Evolutionary conservation across 2,329 filamentous ascomycete genomes (phyloP).

Genomic region (Albophoma yamanashiensis): DNA sequence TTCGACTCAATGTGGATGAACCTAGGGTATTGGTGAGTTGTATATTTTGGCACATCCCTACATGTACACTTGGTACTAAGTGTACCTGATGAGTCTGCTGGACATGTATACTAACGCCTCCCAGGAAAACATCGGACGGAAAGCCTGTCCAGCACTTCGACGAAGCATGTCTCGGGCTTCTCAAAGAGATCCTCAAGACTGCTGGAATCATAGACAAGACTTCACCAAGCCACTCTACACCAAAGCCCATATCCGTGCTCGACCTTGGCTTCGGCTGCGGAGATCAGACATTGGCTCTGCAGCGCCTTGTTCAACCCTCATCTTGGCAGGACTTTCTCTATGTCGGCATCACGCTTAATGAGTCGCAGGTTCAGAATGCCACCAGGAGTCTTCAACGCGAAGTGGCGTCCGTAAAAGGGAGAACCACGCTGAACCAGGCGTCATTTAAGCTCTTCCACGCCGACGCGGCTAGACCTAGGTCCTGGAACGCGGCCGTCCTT

Average conservation of each 20-base stretch:
- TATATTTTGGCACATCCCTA: slow-evolving; percentile 1
- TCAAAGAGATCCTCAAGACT: slow-evolving; percentile 32
- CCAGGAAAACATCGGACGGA: slow-evolving; percentile 19
- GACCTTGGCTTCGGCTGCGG: slow-evolving; percentile 51
- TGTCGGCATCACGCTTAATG: slow-evolving; percentile 41
- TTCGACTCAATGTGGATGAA: slow-evolving; percentile 52
- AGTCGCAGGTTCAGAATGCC: slow-evolving; percentile 29
- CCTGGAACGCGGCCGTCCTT: slow-evolving; percentile 23
- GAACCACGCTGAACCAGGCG: slow-evolving; percentile 2
- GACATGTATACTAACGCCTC: neutral
- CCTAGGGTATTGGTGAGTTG: slow-evolving; percentile 45
- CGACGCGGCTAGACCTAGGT: slow-evolving; percentile 35
- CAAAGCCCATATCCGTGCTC: slow-evolving; percentile 24
- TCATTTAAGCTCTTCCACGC: slow-evolving; percentile 31
- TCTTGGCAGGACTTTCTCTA: slow-evolving; percentile 27
- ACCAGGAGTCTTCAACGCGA: slow-evolving; percentile 18
- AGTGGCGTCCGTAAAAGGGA: slow-evolving; percentile 2
- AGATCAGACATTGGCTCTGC: slow-evolving; percentile 41
- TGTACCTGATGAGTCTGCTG: too few species aligned
- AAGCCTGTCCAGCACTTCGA: slow-evolving; percentile 25
- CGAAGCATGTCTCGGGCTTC: slow-evolving; percentile 36
- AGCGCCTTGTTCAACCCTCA: slow-evolving; percentile 12
- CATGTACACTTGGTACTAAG: too few species aligned
- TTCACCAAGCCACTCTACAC: neutral
- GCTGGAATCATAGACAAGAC: slow-evolving; percentile 25